Percentiles rank a stretch among this genome's conserved stretches.
These are phyloP conservation scores for Lachancea sp. DNA, from an alignment of 805 yeast genomes.

Conservation along the genomic window DNA sequence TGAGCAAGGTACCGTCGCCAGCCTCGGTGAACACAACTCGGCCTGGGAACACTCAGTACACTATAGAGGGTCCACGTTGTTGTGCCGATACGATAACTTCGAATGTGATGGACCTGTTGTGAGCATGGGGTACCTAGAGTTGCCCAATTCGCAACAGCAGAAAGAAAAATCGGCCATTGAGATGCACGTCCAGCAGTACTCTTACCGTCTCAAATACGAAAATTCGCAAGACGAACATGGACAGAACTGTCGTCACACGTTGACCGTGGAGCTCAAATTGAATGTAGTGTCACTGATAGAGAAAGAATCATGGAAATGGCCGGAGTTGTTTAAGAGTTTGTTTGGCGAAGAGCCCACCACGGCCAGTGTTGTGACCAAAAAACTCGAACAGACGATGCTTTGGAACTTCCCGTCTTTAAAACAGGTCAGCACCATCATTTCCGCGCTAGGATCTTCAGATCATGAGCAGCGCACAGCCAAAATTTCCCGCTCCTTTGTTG, in stretches of 20 bases:
- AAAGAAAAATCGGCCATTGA: not conserved
- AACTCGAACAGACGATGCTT: not conserved
- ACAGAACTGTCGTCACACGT: constrained; percentile 2
- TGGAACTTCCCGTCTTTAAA: constrained; percentile 4
- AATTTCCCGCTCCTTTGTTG: constrained; percentile 16
- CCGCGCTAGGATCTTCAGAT: constrained; percentile 18
- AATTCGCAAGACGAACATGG: constrained; percentile 2
- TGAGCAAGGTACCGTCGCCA: not conserved
- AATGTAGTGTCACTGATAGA: constrained; percentile 2
- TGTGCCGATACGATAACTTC: not conserved
- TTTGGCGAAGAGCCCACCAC: constrained; percentile 2
- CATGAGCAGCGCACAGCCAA: constrained; percentile 9
- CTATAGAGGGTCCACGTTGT: constrained; percentile 1
- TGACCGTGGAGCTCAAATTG: not conserved
- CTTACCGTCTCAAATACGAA: not conserved
- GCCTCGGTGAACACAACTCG: constrained; percentile 1
- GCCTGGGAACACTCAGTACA: constrained; percentile 4
- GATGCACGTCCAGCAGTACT: constrained; percentile 1
- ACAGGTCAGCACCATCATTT: constrained; percentile 3
- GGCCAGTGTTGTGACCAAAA: not conserved
- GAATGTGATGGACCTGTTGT: not conserved
- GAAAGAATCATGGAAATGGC: constrained; percentile 5
- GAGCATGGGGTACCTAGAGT: not conserved
- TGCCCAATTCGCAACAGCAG: not conserved
- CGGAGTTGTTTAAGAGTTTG: not conserved